These are phyloP conservation scores for Rubia balearica DNA, from an alignment of 305 asterid genomes.

Conservation along the genomic window DNA sequence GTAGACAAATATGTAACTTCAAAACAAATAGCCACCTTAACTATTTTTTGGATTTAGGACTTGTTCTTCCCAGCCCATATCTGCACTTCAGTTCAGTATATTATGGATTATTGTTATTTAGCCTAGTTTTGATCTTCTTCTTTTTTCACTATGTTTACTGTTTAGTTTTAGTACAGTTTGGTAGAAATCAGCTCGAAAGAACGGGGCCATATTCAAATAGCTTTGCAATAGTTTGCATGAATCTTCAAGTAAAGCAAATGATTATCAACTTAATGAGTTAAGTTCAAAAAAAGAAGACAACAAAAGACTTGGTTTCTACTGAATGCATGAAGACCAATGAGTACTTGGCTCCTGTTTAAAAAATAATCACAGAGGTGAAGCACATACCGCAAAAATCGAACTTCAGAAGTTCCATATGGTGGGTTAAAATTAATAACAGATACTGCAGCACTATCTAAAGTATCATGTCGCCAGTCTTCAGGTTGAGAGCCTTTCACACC, in stretches of 20 bases:
- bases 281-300: neutral
- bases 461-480: conserved; percentile 57
- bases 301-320: neutral
- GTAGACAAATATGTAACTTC: neutral
- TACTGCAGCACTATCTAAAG: conserved; percentile 64
- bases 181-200: no score
- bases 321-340: neutral
- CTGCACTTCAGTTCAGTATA: no score
- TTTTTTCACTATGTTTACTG: no score
- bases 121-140: no score
- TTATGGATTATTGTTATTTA: no score
- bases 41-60: neutral
- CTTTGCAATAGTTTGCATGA: neutral
- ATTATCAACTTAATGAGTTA: neutral
- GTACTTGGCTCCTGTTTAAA: neutral
- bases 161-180: no score
- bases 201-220: no score
- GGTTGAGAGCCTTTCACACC: conserved; percentile 33
- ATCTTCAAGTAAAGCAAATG: neutral
- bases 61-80: neutral
- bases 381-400: conserved; percentile 66
- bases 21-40: neutral
- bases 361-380: conserved; percentile 5
- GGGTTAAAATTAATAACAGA: conserved; percentile 47
- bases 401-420: conserved; percentile 43